Base-by-base conservation (phyloP, 495 filamentous ascomycete genomes). In the Aspergillus bridgeri region DNA sequence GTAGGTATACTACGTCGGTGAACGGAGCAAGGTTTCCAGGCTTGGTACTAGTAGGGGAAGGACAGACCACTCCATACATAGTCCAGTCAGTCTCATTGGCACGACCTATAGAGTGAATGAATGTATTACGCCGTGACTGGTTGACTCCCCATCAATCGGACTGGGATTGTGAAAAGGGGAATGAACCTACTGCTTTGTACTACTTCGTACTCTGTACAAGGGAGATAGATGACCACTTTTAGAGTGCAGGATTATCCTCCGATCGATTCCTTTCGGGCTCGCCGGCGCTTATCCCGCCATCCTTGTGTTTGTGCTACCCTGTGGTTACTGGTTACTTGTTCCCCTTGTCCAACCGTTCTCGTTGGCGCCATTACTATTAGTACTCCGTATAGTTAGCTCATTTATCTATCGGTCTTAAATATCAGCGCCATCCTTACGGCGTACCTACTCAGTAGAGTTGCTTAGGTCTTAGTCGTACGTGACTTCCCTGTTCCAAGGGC, bases 211-310 rank as follows among this genome's bases (percentile, higher is more conserved):
- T n/a, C n/a, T n/a, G n/a, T n/a, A n/a, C n/a, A n/a, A n/a, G n/a
- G n/a, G n/a, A n/a, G n/a, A n/a, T n/a, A n/a, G n/a, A 38, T 38
- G 33, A 38, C 33, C 33, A 13, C 33, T 38, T 38, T 38, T 38
- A 38, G 33, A 18, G 21, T 47, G 4, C 19, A 19, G 18, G 44
- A 47, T 23, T 47, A 33, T 51, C 42, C 15, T 42, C 45, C 22
- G 29, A 42, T 22, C 42, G 44, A 43, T 43, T 57, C 54, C 45
- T 51, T 54, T 61, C 44, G 49, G 49, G 25, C 46, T 54, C 44
- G 45, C 50, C 59, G 59, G 59, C 59, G 59, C 59, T 52, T 57
- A 48, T 52, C 49, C 54, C 48, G 21, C 19, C 43, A 51, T 54
- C 53, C 58, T 44, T 15, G 33, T 38, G 8, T 38, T 59, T 42